phyloP scores from a whole-genome alignment of 139 green algal species.

The Yamagishiella unicocca region DNA sequence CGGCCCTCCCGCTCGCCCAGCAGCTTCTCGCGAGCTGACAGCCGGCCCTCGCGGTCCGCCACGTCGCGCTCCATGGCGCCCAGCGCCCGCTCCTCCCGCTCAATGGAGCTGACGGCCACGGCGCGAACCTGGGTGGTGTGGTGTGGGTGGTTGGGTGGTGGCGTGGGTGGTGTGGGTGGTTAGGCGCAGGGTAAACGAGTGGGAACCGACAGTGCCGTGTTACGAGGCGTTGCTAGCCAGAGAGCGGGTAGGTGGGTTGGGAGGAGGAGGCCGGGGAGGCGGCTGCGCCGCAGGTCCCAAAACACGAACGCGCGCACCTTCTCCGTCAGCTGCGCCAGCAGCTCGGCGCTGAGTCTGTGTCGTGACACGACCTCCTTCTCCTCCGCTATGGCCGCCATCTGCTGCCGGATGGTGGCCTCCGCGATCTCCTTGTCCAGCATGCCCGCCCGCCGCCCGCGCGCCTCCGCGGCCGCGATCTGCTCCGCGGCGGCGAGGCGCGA shows the following conservation, averaged over 20 bases:
- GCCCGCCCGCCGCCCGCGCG: conserved; percentile 44
- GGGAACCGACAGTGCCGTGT: too few relatives aligned
- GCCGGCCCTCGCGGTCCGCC: conserved; percentile 54
- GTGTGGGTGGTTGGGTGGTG: too few relatives aligned
- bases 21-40: conserved; percentile 50
- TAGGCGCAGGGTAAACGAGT: too few relatives aligned
- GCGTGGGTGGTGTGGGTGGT: too few relatives aligned
- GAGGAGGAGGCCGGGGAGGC: too few relatives aligned
- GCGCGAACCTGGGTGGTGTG: conserved; percentile 37
- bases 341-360: conserved; percentile 54
- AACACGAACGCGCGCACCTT: too few relatives aligned
- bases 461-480: conserved; percentile 45
- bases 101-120: conserved; percentile 48
- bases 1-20: conserved; percentile 54
- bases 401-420: conserved; percentile 57
- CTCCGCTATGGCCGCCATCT: conserved; percentile 52
- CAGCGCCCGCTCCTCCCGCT: conserved; percentile 62
- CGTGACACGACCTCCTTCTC: conserved; percentile 57
- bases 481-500: conserved; percentile 31
- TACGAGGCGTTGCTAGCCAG: too few relatives aligned
- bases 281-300: too few relatives aligned
- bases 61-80: conserved; percentile 55
- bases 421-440: conserved; percentile 64
- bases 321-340: conserved; percentile 58
- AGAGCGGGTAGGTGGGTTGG: too few relatives aligned